Conservation (phyloP, 495 filamentous ascomycete species). For the Parathielavia appendiculata region DNA sequence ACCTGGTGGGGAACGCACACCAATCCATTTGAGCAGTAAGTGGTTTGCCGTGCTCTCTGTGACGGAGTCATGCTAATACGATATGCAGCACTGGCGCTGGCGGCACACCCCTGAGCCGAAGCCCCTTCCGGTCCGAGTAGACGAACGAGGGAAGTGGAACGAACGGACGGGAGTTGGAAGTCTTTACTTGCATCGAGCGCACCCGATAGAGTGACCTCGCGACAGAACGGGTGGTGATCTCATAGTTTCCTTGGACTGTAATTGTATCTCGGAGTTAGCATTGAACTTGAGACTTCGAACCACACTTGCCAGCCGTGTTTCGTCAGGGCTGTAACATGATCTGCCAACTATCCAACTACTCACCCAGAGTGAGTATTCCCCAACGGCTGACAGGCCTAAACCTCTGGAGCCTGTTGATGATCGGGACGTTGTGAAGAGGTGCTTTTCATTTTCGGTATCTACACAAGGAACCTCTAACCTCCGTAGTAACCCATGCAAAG, state of each 20-base stretch:
- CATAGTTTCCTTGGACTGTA: constrained; percentile 20
- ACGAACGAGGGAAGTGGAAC: neutral
- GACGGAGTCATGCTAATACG: neutral
- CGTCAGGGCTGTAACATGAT: neutral
- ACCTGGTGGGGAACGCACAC: constrained; percentile 97
- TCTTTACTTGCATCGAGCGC: constrained; percentile 14
- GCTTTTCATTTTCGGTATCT: constrained; percentile 14
- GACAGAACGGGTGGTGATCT: constrained; percentile 12
- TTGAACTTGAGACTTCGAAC: constrained; percentile 14
- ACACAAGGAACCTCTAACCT: constrained; percentile 7
- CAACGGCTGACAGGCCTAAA: too few species aligned
- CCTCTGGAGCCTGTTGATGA: too few species aligned
- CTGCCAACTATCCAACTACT: neutral
- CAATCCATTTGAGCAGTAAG: constrained; percentile 65
- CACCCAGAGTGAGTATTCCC: neutral
- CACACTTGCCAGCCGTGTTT: neutral
- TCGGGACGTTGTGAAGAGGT: neutral
- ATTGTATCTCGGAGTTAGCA: constrained; percentile 22
- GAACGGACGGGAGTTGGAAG: neutral
- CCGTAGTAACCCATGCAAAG: constrained; percentile 18
- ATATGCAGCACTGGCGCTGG: constrained; percentile 8
- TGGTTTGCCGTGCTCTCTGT: neutral
- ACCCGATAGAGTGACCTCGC: constrained; percentile 17
- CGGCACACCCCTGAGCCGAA: constrained; percentile 18
- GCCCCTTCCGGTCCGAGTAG: constrained; percentile 19